Evolutionary conservation across 495 filamentous ascomycete species (phyloP).

Genomic region (Penicillium argentinense): DNA sequence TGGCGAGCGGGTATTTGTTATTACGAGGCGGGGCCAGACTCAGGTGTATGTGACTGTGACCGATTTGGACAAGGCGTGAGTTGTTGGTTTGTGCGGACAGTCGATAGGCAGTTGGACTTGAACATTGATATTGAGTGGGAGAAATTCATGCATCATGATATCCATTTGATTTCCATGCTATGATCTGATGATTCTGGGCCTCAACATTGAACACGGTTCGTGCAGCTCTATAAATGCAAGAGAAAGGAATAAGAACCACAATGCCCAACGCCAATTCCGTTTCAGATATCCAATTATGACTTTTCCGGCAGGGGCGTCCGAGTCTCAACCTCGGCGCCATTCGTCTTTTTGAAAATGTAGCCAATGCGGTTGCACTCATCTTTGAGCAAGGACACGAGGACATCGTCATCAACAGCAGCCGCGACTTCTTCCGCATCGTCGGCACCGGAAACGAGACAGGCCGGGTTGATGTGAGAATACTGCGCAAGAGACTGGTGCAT

Average conservation of each 20-base stretch:
- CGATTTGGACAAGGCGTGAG: background rate
- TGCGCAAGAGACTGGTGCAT: constrained; percentile 62
- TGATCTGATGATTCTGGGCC: too few relatives aligned
- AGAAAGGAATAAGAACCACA: too few relatives aligned
- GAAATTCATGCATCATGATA: too few relatives aligned
- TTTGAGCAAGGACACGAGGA: constrained; percentile 58
- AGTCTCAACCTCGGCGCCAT: constrained; percentile 24
- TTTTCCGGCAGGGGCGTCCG: background rate
- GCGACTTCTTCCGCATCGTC: constrained; percentile 32
- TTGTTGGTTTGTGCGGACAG: background rate
- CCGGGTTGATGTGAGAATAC: constrained; percentile 66
- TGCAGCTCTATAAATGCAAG: too few relatives aligned
- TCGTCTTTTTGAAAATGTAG: constrained; percentile 68
- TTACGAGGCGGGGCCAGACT: background rate
- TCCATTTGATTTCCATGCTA: too few relatives aligned
- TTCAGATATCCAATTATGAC: background rate
- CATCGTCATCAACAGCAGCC: constrained; percentile 56
- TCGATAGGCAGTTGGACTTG: too few relatives aligned
- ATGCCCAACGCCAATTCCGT: too few relatives aligned
- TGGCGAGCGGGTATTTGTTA: background rate
- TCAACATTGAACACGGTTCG: too few relatives aligned
- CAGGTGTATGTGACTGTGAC: background rate
- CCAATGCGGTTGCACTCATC: constrained; percentile 60
- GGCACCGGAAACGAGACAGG: constrained; percentile 26
- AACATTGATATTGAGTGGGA: too few relatives aligned